Base-by-base conservation (phyloP, 1,139 yeast genomes). In the Magnusiomyces ingens region DNA sequence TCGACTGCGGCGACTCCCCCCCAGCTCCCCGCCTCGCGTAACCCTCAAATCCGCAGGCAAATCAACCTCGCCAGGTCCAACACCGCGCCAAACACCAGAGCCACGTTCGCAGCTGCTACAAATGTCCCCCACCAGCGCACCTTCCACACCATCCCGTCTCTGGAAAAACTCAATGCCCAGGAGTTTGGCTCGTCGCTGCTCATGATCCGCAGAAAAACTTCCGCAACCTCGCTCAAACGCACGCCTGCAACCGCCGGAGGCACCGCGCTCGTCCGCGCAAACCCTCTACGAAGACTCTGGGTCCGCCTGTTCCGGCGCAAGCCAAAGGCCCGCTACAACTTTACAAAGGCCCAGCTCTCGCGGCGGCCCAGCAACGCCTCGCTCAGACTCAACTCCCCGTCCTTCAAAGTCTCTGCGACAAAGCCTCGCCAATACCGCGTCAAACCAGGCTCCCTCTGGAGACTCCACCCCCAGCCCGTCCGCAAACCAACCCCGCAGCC, bases 241-340 rank as follows among this genome's bases (percentile, higher is more conserved):
- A 26, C 32, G 8, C 32, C 32, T 5, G 32, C 32, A 26, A 26
- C 32, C 8, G 32, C 32, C 4, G 32, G 32, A 26, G 59, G 59
- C 2, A 56, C 63, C 2, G 63, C 63, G 1, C 50, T 64, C 6
- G 32, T 26, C 4, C 57, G 61, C 1, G 52, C 60, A 17, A 56
- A 62, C 26, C 59, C 62, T 44, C 52, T 56, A 12, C 57, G 57
- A 18, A 49, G 62, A 13, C 59, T 64, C 45, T 58, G 66, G 26
- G 50, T 60, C 18, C 51, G 62, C 8, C 37, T 57, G 5, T 53
- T 48, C 44, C 56, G 58, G 11, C 55, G 52, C 48, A 36, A 36
- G 11, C 40, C 40, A 12, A 36, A 36, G 11, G 40, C 40, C n/a
- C 40, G 40, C 4, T n/a, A 36, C 17, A n/a, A 12, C n/a, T 36